Evolutionary conservation across 768 basidiomycete genomes (phyloP), one percentile per base, ranked within the genome.

Genomic region (Fistulinella prunicolor): DNA sequence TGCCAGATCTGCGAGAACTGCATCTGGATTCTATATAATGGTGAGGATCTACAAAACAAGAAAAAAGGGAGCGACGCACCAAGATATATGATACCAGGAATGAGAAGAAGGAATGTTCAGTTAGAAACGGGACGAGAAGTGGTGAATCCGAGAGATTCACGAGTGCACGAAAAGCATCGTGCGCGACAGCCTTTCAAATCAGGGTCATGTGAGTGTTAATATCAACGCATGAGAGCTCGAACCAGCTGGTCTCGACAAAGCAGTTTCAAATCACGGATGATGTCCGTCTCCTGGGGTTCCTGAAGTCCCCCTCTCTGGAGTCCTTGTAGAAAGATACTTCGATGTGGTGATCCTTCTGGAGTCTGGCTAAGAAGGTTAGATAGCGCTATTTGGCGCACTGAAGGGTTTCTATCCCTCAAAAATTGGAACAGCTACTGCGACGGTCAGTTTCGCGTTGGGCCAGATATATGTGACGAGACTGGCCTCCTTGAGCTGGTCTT

Each of bases 81-180:
- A 94, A 75, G 46, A 93, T 91, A 65, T 96, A 96, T 0, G 94
- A 89, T 0, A 88, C 83, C 35, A 97, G 69, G 58, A 95, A 97
- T 21, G 70, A 70, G 21, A 96, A 67, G 64, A 94, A 98, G 0
- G 76, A 65, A 0, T 77, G 65, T 41, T 95, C 91, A 2, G 83
- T 82, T 8, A 95, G 73, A 34, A 82, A 68, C 7, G 77, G 57
- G 8, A 85, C 73, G 21, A 94, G 75, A 17, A 84, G 66, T 8
- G 86, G 75, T 24, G 86, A 87, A 68, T 94, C 94, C 3, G 93
- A 89, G 28, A 98, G 78, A 70, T 98, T 98, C 64, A 97, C 85
- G 42, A 98, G 76, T 3, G 94, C 93, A 51, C 89, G 83, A 65
- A 97, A 88, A 3, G 95, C 95, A 73, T 96, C 94, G 58, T 97